Base-by-base conservation (phyloP, 176 grass and related monocot species). In the Oryza australiensis region DNA sequence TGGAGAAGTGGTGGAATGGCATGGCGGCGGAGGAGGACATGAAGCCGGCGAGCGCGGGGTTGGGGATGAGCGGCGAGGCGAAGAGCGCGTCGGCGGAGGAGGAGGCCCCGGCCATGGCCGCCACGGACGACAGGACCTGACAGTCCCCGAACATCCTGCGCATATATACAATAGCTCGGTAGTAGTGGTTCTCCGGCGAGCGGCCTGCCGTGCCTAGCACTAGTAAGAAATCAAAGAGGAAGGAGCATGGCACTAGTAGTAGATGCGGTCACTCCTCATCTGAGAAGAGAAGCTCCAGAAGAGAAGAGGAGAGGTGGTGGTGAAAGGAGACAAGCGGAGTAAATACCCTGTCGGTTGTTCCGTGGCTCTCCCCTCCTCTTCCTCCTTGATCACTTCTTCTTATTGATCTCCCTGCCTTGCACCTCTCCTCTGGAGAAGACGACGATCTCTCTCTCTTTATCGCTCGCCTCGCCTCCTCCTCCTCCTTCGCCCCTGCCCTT, bases 101-200 rank as follows among this genome's bases (percentile, higher is more conserved):
- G 16, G 83, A 76, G 30, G 38, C 86, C 55, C 70, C 77, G 15
- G 64, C 75, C 88, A 48, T 84, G 78, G 68, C 86, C 51, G 89
- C 87, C 87, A 94, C 88, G 28, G 96, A 91, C 9, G 96, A 91
- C 74, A 99, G 81, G 15, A 99, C 91, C 80, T 99, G 96, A 75
- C 96, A 99, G 87, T 99, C 93, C 77, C 96, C 96, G 64, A 95
- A 99, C 96, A 99, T 99, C 42, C 42, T 86, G 37, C 35, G 38
- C 13, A 16, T 35, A 2, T 42, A 41, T 41, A 34, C 10, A 41
- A 46, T 34, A 34, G 33, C 33, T n/a, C n/a, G n/a, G n/a, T 46
- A 46, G 43, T 12, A 38, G 35, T 38, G 43, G 3, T 46, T 9
- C 11, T 22, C 53, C 53, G 53, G 5, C 53, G 45, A 40, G 7